Conservation (phyloP, 768 basidiomycete species). For the Leccinum subtestaceum region DNA sequence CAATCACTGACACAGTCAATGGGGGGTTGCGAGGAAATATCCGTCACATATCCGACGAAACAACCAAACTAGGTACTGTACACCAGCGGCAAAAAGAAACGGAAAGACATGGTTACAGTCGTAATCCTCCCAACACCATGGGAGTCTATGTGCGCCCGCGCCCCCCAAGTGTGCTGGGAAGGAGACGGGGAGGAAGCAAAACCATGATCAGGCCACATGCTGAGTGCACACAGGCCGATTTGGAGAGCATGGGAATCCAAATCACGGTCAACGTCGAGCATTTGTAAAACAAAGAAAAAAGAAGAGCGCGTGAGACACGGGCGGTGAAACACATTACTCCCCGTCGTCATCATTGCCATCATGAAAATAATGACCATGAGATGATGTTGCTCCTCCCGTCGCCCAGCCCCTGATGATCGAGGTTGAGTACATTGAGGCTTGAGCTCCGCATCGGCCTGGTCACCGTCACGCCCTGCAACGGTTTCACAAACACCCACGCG, state of each 20-base stretch:
- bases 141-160: neutral
- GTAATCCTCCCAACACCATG: neutral
- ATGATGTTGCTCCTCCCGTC: constrained; percentile 48
- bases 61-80: neutral
- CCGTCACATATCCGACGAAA: neutral
- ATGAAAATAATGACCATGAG: constrained; percentile 50
- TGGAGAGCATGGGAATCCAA: neutral
- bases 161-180: neutral
- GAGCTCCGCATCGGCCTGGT: constrained; percentile 63
- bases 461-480: constrained; percentile 54
- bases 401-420: constrained; percentile 31
- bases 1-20: neutral
- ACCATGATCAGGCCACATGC: neutral
- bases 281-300: neutral
- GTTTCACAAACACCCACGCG: constrained; percentile 72
- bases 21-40: neutral
- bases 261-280: neutral
- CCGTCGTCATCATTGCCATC: neutral
- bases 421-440: constrained; percentile 49
- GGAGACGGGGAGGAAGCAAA: neutral
- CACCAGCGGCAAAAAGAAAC: neutral
- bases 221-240: neutral
- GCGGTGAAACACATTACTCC: neutral
- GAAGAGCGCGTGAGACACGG: neutral
- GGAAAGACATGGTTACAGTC: neutral